phyloP scores from a whole-genome alignment of 495 filamentous ascomycete genomes.

The Xylaria telfairii region DNA sequence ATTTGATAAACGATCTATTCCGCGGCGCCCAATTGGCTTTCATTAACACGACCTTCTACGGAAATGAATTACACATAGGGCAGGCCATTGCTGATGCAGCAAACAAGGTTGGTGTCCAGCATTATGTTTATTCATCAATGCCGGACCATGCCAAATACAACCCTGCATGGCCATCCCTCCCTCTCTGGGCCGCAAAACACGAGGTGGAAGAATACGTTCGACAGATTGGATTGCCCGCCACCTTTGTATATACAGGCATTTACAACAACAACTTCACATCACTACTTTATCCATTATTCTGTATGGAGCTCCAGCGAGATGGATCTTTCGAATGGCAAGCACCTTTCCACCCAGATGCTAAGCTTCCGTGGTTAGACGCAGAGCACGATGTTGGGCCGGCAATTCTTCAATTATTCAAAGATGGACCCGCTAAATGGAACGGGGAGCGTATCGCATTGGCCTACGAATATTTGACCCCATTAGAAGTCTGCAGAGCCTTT shows the following conservation, averaged over 20 bases:
- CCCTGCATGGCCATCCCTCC: slow-evolving; percentile 74
- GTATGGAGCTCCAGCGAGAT: slow-evolving; percentile 83
- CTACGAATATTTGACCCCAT: slow-evolving; percentile 86
- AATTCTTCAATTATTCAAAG: slow-evolving; percentile 93
- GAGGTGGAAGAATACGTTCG: slow-evolving; percentile 90
- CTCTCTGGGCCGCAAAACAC: slow-evolving; percentile 91
- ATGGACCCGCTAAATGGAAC: slow-evolving; percentile 85
- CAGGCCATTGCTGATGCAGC: slow-evolving; percentile 87
- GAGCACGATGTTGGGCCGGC: slow-evolving; percentile 97
- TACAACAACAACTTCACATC: slow-evolving; percentile 99
- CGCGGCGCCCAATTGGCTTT: slow-evolving; percentile 84
- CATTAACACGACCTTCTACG: slow-evolving; percentile 98
- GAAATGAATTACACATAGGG: slow-evolving; percentile 90
- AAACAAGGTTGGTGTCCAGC: slow-evolving; percentile 80
- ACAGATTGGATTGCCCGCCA: slow-evolving; percentile 80
- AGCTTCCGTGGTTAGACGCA: slow-evolving; percentile 94
- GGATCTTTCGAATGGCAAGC: slow-evolving; percentile 93
- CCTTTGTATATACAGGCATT: slow-evolving; percentile 94
- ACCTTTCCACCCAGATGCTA: slow-evolving; percentile 86
- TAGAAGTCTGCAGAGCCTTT: slow-evolving; percentile 81
- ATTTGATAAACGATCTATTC: slow-evolving; percentile 80
- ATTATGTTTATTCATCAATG: slow-evolving; percentile 97
- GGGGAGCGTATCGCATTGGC: slow-evolving; percentile 91
- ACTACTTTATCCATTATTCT: slow-evolving; percentile 89
- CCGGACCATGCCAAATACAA: slow-evolving; percentile 85